phyloP scores from a whole-genome alignment of 2,329 filamentous ascomycete genomes.

The Lachnum nothofagi region DNA sequence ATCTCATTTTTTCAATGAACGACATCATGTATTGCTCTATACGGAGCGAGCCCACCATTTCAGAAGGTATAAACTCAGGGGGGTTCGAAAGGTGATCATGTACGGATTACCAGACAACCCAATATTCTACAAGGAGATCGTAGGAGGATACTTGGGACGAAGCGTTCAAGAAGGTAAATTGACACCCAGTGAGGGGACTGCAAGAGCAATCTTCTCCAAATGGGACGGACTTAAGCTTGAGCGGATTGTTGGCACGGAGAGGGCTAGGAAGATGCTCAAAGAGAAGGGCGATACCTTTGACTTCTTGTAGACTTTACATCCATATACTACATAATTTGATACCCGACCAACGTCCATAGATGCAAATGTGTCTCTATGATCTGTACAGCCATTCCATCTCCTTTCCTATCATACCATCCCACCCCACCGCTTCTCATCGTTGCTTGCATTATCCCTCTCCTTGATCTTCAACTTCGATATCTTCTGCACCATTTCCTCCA shows the following conservation, averaged over 20 bases:
- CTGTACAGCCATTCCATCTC: slow-evolving; percentile 3
- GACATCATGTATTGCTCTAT: slow-evolving; percentile 80
- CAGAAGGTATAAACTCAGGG: slow-evolving; percentile 75
- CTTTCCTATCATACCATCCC: slow-evolving; percentile 16
- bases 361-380: slow-evolving; percentile 11
- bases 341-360: slow-evolving; percentile 14
- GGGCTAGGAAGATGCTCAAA: slow-evolving; percentile 76
- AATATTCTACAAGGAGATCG: slow-evolving; percentile 71
- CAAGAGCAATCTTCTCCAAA: slow-evolving; percentile 69
- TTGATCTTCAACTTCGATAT: slow-evolving; percentile 35
- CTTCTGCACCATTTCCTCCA: slow-evolving; percentile 59
- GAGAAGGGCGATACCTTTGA: slow-evolving; percentile 90
- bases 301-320: slow-evolving; percentile 60
- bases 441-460: slow-evolving; percentile 28
- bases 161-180: slow-evolving; percentile 53
- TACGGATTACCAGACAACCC: slow-evolving; percentile 89
- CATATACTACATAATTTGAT: slow-evolving; percentile 6
- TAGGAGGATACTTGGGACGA: slow-evolving; percentile 59
- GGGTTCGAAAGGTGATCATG: slow-evolving; percentile 79
- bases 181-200: slow-evolving; percentile 54
- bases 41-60: slow-evolving; percentile 97
- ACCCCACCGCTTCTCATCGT: slow-evolving; percentile 31
- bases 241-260: slow-evolving; percentile 74
- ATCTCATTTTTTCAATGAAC: slow-evolving; percentile 78
- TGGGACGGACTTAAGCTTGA: slow-evolving; percentile 89